Base-by-base conservation (phyloP, 2,329 filamentous ascomycete genomes). In the Fusarium oxysporum region DNA sequence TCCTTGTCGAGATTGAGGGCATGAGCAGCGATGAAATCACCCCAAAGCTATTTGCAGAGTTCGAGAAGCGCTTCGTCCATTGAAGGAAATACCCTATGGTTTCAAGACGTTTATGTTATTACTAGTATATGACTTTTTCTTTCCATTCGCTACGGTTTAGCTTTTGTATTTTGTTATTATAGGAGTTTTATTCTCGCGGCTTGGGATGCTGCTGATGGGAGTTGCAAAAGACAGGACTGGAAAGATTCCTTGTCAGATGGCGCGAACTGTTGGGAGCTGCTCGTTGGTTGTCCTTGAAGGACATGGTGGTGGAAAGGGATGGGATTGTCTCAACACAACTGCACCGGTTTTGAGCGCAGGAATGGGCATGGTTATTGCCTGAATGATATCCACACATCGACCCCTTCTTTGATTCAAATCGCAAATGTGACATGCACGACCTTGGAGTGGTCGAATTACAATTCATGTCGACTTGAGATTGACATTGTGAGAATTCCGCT, bases 11-110 rank as follows among this genome's bases (percentile, higher is more conserved):
- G 70, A 94, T 98, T 8, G 87, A 94, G 76, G 96, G 96, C 28
- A 90, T 95, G 83, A 96, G 91, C 81, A 97, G 95, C 79, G 94
- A 99, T 79, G 96, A 98, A 84, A 99, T 99, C 76, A 95, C 89
- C 60, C 96, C 96, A n/a, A 91, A 95, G 85, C 86, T 99, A 33
- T 93, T 94, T 78, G 83, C 86, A 13, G 95, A 97, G 83, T 93
- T 99, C 81, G 91, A 93, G 83, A 89, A 86, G 79, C 88, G 92
- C 63, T 98, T 98, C 64, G 77, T 80, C 45, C 58, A 72, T 37
- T 82, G 56, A 76, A 50, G 55, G 37, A 45, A 45, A 70, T 68
- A 70, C 61, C 61, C 60, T 51, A 45, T 25, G 48, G 47, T 44
- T 73, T 71, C 53, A 59, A 63, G 16, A 70, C 35, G 44, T 65